Conservation (phyloP, 768 basidiomycete genomes). For the Lentinula aciculospora region DNA sequence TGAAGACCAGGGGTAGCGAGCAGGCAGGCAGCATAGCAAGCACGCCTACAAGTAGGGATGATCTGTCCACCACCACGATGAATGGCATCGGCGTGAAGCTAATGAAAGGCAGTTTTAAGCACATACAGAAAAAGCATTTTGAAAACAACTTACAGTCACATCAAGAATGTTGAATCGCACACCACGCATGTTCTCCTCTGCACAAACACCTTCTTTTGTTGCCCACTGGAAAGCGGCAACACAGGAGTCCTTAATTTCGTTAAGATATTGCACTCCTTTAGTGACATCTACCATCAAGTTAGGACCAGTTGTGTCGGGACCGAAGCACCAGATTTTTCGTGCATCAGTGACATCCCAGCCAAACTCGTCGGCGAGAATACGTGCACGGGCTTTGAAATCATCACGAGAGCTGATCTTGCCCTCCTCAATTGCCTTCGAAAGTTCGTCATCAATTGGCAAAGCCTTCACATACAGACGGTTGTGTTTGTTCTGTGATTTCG, state of each 20-base stretch:
- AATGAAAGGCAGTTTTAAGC: constrained; percentile 5
- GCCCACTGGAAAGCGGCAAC: constrained; percentile 99
- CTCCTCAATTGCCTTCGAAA: constrained; percentile 85
- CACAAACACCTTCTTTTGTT: constrained; percentile 94
- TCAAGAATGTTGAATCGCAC: constrained; percentile 93
- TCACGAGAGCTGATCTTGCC: constrained; percentile 88
- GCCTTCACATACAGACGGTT: constrained; percentile 97
- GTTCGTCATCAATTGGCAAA: constrained; percentile 88
- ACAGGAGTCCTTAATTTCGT: constrained; percentile 99
- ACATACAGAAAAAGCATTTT: neutral
- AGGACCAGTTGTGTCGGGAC: constrained; percentile 95
- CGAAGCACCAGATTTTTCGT: constrained; percentile 99
- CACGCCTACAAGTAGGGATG: constrained; percentile 95
- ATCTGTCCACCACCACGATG: constrained; percentile 99
- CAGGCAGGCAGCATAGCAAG: constrained; percentile 91
- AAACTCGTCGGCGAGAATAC: constrained; percentile 90
- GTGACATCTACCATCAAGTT: constrained; percentile 97
- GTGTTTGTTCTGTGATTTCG: constrained; percentile 99
- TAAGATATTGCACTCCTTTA: constrained; percentile 98
- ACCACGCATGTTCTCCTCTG: constrained; percentile 99
- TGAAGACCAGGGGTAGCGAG: constrained; percentile 89
- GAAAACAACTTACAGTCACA: constrained; percentile 64
- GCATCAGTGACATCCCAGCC: constrained; percentile 99
- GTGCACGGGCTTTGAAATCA: constrained; percentile 96
- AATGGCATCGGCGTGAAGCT: constrained; percentile 98